Evolutionary conservation across 768 basidiomycete species (phyloP), one percentile per base, ranked within the genome.

Genomic region (Pleurotus tuoliensis): DNA sequence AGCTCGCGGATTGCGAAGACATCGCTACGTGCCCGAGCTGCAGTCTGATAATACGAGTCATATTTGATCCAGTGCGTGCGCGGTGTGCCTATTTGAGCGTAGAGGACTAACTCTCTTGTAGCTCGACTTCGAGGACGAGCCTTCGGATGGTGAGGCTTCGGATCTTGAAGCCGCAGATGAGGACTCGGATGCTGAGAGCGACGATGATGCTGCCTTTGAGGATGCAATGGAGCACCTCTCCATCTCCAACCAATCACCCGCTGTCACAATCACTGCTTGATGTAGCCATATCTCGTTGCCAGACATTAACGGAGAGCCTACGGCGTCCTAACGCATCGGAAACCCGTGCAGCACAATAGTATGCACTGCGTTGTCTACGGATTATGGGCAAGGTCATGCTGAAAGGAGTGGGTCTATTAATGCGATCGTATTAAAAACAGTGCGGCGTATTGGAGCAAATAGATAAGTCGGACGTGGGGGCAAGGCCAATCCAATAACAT

Each of bases 1-100:
- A 98, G 71, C 83, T 98, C 6, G 82, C 84, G 45, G 77, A 94
- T 62, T 97, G 84, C 55, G 97, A 98, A 64, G 97, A 98, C 68
- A 84, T 95, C 46, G 96, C 95, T 20, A 94, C 83, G 50, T 98
- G 97, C 75, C 97, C 97, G 0, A 95, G 92, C 69, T 99, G 97
- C 64, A 95, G 92, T 61, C 77, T 98, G 20, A 81, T 98, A 30
- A 92, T 98, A 49, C 77, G 96, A 55, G 90, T 98, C 43, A 82
- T 98, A 44, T 98, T 87, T 70, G 96, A 99, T 69, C 95, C 94
- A 47, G 96, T 98, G 66, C 66, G 91, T 82, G 12, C n/a, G 4
- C 12, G 39, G 37, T 41, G n/a, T 25, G 51, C 13, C 38, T 41
- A 34, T 12, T 9, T 9, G 30, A 9, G 30, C 8, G 30, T 9